Percentiles rank a stretch among this genome's conserved stretches.
phyloP scores from a whole-genome alignment of 768 basidiomycete genomes.

The Auriscalpium orientale region DNA sequence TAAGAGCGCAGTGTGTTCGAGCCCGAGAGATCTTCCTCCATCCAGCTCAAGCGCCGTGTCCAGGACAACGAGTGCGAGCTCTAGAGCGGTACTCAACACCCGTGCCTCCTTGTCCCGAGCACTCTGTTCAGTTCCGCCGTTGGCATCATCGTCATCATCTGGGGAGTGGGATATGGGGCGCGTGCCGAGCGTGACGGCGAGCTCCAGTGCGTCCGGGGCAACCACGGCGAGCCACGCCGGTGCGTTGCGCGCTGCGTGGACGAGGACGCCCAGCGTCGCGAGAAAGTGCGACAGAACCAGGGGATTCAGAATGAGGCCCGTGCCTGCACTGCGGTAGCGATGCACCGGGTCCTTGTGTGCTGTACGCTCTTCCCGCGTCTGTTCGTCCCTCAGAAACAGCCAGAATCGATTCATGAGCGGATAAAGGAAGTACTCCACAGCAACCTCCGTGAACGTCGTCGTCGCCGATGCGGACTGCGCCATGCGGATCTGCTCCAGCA shows the following conservation, averaged over 20 bases:
- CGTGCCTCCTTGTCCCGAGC: slow-evolving; percentile 52
- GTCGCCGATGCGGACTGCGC: slow-evolving; percentile 5
- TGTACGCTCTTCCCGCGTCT: slow-evolving; percentile 66
- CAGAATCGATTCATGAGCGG: slow-evolving; percentile 94
- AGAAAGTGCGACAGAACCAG: slow-evolving; percentile 71
- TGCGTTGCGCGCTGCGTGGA: slow-evolving; percentile 77
- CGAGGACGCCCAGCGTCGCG: slow-evolving; percentile 66
- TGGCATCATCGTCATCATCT: slow-evolving; percentile 21
- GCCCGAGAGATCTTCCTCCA: slow-evolving; percentile 60
- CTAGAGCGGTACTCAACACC: slow-evolving; percentile 67
- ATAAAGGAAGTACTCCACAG: slow-evolving; percentile 81
- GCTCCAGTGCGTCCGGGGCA: slow-evolving; percentile 74
- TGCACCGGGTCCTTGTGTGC: slow-evolving; percentile 44
- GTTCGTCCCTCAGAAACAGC: slow-evolving; percentile 84
- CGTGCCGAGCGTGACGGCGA: slow-evolving; percentile 75
- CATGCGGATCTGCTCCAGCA: slow-evolving; percentile 6
- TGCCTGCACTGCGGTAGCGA: slow-evolving; percentile 65
- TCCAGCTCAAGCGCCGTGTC: slow-evolving; percentile 74
- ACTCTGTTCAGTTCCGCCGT: slow-evolving; percentile 9
- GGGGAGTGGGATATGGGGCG: slow-evolving; percentile 44
- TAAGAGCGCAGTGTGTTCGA: slow-evolving; percentile 69
- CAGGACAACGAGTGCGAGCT: slow-evolving; percentile 68
- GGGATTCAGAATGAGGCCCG: slow-evolving; percentile 76
- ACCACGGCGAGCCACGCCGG: slow-evolving; percentile 75
- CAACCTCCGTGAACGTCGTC: slow-evolving; percentile 57